Percentiles rank a stretch among this genome's conserved stretches.
Conservation (phyloP, 257 asterid genomes). For the Anisodus acutangulus region DNA sequence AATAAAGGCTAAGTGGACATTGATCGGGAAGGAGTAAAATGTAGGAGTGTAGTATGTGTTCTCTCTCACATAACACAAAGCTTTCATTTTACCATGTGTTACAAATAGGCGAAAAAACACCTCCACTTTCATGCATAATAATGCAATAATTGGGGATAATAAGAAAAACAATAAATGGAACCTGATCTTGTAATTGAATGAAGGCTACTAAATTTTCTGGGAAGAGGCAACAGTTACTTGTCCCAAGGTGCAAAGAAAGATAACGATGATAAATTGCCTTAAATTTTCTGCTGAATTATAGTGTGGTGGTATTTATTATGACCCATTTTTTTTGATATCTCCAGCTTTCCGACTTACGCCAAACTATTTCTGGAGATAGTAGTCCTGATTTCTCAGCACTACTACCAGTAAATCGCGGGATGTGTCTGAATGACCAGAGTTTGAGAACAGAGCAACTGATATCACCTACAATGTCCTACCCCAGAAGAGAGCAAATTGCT, state of each 20-base stretch:
- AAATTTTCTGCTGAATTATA: not conserved
- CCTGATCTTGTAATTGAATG: not conserved
- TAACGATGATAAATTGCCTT: constrained; percentile 8
- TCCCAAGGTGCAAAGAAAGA: constrained; percentile 16
- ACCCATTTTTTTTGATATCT: too few species aligned
- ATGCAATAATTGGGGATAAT: constrained; percentile 8
- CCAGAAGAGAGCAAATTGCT: too few species aligned
- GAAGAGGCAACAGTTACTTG: constrained; percentile 6
- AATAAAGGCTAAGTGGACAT: too few species aligned
- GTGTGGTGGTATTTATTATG: constrained; percentile 11
- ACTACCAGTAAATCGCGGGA: too few species aligned
- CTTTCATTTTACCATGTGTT: not conserved
- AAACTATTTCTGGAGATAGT: too few species aligned
- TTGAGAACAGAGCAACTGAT: too few species aligned
- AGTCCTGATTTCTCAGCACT: too few species aligned
- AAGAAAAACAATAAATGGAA: not conserved
- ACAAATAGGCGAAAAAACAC: not conserved
- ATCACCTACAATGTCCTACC: too few species aligned
- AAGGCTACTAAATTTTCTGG: not conserved
- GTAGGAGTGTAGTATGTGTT: too few species aligned
- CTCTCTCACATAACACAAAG: not conserved
- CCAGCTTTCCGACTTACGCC: too few species aligned
- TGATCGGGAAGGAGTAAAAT: too few species aligned
- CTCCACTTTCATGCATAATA: not conserved
- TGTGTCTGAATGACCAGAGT: too few species aligned